Conservation (phyloP, 352 stramenopile genomes). For the Phytophthora colocasiae region DNA sequence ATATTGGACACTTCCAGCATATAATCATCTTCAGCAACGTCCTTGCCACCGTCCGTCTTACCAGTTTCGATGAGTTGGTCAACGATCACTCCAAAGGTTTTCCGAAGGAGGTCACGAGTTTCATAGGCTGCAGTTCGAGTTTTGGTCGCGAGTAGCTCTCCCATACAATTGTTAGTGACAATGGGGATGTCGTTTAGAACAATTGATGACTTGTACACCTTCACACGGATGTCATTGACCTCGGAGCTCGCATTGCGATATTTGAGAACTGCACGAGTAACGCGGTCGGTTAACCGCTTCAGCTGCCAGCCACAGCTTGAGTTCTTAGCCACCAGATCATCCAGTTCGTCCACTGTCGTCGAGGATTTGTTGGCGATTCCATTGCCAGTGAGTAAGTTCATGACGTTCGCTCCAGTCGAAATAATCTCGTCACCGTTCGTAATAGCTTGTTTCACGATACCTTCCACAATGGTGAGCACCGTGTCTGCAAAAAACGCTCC, state of each 20-base stretch:
- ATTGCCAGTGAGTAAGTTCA: conserved; percentile 28
- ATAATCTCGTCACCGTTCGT: conserved; percentile 37
- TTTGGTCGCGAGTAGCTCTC: conserved; percentile 23
- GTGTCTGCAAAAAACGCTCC: conserved; percentile 6
- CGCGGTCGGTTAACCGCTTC: conserved; percentile 34
- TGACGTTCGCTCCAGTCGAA: conserved; percentile 28
- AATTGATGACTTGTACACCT: conserved; percentile 37
- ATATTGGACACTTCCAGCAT: conserved; percentile 42
- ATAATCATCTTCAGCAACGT: conserved; percentile 41
- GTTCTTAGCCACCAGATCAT: conserved; percentile 28
- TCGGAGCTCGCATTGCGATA: conserved; percentile 14
- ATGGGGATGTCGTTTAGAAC: conserved; percentile 42
- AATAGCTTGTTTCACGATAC: conserved; percentile 35
- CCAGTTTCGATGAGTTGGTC: conserved; percentile 38
- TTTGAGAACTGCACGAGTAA: conserved; percentile 25
- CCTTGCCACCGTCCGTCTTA: conserved; percentile 29
- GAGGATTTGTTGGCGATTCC: conserved; percentile 8
- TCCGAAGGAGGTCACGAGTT: conserved; percentile 34
- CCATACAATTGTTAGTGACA: conserved; percentile 42
- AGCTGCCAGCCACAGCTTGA: conserved; percentile 34
- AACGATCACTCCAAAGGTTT: conserved; percentile 38
- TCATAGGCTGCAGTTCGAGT: conserved; percentile 20
- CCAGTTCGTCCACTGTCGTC: conserved; percentile 26
- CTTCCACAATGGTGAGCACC: conserved; percentile 28
- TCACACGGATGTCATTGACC: conserved; percentile 24